Conservation (phyloP, 1,139 yeast species). For the Saccharomycopsis hybrid region DNA sequence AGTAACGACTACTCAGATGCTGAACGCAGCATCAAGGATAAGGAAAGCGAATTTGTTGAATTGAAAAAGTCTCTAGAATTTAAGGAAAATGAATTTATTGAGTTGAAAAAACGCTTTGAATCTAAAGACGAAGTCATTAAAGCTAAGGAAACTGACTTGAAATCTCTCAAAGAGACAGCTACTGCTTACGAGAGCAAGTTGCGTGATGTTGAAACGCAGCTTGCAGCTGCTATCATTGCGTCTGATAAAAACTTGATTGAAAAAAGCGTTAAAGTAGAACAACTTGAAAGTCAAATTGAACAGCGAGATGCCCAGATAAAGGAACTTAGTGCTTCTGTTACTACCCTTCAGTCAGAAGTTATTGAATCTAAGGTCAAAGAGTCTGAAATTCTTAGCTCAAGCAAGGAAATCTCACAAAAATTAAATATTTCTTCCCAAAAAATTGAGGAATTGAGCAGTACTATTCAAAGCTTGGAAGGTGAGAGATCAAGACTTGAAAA, state of each 20-base stretch:
- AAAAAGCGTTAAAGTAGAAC: constrained; percentile 1
- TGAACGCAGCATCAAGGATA: background rate
- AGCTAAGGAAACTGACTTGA: background rate
- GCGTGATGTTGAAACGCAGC: background rate
- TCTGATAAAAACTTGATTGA: background rate
- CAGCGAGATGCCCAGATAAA: constrained; percentile 1
- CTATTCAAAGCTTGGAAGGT: background rate
- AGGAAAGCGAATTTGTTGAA: background rate
- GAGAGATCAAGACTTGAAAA: constrained; percentile 2
- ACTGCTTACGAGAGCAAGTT: background rate
- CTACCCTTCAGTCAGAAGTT: constrained; percentile 10
- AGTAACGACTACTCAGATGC: background rate
- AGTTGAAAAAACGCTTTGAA: background rate
- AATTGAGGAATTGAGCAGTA: background rate
- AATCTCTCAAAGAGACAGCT: background rate
- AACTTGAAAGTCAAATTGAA: background rate
- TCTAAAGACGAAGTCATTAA: background rate
- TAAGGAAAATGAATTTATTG: background rate
- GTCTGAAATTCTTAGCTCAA: constrained; percentile 9
- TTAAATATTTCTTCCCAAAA: background rate
- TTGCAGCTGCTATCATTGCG: background rate
- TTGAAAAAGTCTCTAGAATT: background rate
- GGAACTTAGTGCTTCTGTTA: background rate
- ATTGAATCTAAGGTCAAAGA: constrained; percentile 14
- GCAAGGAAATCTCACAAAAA: background rate